Evolutionary conservation across 2,329 filamentous ascomycete species (phyloP), one percentile per base, ranked within the genome.

Genomic region (Plectosphaerella cucumerina): DNA sequence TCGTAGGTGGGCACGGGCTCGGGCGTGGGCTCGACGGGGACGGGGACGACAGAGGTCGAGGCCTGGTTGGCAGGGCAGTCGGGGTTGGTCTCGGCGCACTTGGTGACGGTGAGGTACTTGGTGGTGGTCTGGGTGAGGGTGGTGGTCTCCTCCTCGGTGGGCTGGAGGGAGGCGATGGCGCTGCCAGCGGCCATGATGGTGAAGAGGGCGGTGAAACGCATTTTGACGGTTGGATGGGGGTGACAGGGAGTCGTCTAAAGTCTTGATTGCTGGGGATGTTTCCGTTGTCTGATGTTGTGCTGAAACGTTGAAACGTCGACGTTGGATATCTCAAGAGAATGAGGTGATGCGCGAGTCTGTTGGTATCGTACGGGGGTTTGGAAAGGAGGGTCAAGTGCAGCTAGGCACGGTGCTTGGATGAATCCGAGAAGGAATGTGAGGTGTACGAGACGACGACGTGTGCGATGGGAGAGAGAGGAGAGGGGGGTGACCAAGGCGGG

Each of bases 131-230:
- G 70, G 50, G 75, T 78, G 52, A 68, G 48, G 11, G 67, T 70
- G 51, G 68, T 70, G 53, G 69, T 75, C 53, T 58, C 64, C 47
- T 56, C 52, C 20, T 60, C 54, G 39, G 55, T 53, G 44, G 62
- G 61, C 53, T 68, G 69, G 54, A 64, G 62, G 47, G 67, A 66
- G 49, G 67, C 45, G 45, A 71, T 65, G 50, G 69, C 69, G 63
- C 67, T 65, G 53, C 64, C 59, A 57, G 68, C 68, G 59, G 72
- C 70, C 57, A 76, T 55, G 57, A 74, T 56, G 55, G 68, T 59
- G 60, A 74, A 54, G 63, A 76, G 58, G 61, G 62, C 65, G 56
- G 72, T 65, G 69, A 73, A 69, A 60, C 70, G 72, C 75, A 78
- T 78, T 56, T 65, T 75, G 71, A 58, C 44, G 50, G 52, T 53